A percentile compares a stretch with the other conserved stretches of the same genome.
phyloP scores from a whole-genome alignment of 2,329 filamentous ascomycete species.

The Aspergillus glaucus region DNA sequence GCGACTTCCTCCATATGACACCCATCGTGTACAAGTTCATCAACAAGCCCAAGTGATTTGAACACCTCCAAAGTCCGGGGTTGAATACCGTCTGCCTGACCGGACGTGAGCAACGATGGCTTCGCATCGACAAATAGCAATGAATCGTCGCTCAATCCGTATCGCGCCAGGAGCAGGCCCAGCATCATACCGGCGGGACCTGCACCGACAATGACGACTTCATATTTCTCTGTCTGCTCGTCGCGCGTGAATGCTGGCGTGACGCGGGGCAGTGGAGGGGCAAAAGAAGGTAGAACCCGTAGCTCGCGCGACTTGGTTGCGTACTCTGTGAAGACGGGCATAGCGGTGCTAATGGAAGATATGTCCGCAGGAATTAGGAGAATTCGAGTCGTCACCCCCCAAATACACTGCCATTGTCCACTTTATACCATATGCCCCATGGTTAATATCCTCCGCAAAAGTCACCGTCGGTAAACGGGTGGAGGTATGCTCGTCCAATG shows the following conservation, averaged over 20 bases:
- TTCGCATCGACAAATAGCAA: conserved; percentile 41
- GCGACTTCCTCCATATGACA: conserved; percentile 51
- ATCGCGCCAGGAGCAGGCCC: conserved; percentile 37
- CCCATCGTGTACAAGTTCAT: conserved; percentile 34
- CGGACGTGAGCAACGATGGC: conserved; percentile 31
- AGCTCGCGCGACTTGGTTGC: conserved; percentile 31
- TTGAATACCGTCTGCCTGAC: conserved; percentile 40
- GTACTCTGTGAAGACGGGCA: conserved; percentile 38
- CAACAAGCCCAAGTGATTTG: conserved; percentile 35
- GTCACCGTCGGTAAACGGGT: not conserved
- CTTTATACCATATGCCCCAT: too few relatives aligned
- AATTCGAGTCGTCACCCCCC: not conserved
- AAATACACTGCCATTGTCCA: too few relatives aligned
- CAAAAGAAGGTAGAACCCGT: conserved; percentile 35
- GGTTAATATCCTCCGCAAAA: too few relatives aligned
- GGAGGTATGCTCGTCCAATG: not conserved
- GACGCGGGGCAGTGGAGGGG: conserved; percentile 32
- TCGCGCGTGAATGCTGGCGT: conserved; percentile 14
- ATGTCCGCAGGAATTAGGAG: not conserved
- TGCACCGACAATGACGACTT: conserved; percentile 39
- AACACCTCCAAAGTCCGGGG: conserved; percentile 40
- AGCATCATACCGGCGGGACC: conserved; percentile 41
- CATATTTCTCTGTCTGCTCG: conserved; percentile 28
- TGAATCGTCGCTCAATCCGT: conserved; percentile 36
- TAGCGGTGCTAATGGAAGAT: conserved; percentile 4